Evolutionary conservation across 176 grass and related monocot genomes (phyloP).

Genomic region (barley (Hordeum vulgare)): DNA sequence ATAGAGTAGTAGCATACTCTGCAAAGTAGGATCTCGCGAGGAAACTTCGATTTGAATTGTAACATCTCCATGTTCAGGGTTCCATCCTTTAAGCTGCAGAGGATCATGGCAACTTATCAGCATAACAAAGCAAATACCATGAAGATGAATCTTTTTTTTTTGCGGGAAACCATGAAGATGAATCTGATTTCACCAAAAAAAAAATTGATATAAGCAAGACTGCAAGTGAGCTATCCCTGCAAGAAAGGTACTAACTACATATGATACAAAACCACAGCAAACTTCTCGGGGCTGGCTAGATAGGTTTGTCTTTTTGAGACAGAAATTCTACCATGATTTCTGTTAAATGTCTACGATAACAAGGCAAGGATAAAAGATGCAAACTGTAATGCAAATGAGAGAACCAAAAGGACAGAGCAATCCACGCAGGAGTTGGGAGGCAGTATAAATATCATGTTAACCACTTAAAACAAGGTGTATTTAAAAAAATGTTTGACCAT

Average conservation of each 20-base stretch:
- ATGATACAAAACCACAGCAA: neutral
- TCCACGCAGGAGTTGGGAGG: neutral
- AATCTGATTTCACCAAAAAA: neutral
- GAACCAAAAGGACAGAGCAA: neutral
- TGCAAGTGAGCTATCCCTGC: neutral
- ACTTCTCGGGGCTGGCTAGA: neutral
- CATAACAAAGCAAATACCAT: slow-evolving; percentile 13
- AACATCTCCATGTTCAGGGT: slow-evolving; percentile 91
- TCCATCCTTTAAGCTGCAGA: slow-evolving; percentile 93
- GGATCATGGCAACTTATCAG: neutral
- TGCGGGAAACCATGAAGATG: slow-evolving; percentile 15
- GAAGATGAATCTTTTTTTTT: neutral
- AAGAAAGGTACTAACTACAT: neutral
- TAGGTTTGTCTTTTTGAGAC: neutral
- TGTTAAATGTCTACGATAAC: neutral
- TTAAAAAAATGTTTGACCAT: neutral
- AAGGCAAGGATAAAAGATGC: neutral
- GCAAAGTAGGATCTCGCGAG: slow-evolving; percentile 89
- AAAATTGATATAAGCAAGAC: neutral
- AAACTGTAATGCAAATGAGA: slow-evolving; percentile 4
- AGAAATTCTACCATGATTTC: neutral
- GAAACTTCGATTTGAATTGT: slow-evolving; percentile 84
- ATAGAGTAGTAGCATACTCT: slow-evolving; percentile 50
- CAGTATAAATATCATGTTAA: slow-evolving; percentile 2
- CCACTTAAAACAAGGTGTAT: neutral